Conservation (phyloP, 148 eudicot genomes). For the Persicaria maculosa region DNA sequence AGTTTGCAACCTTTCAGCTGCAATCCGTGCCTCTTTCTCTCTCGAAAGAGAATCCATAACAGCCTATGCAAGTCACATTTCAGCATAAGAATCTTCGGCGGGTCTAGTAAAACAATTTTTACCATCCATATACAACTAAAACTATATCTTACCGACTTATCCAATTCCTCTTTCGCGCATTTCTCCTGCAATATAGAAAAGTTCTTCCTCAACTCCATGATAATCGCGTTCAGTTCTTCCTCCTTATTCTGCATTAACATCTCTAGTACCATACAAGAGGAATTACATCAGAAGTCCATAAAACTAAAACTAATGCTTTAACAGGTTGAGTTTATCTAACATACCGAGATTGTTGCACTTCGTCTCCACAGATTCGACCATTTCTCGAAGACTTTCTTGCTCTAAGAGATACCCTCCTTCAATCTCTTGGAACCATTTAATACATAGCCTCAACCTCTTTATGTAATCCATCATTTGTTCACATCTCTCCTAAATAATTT, state of each 20-base stretch:
- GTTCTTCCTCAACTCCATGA: constrained; percentile 72
- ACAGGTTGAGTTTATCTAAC: neutral
- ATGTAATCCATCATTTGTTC: constrained; percentile 87
- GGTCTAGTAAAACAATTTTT: neutral
- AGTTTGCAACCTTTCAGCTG: constrained; percentile 58
- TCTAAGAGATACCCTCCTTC: constrained; percentile 61
- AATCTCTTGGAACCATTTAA: constrained; percentile 84
- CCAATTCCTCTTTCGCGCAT: constrained; percentile 62
- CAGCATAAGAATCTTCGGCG: neutral
- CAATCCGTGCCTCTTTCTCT: constrained; percentile 67
- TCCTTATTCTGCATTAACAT: constrained; percentile 70
- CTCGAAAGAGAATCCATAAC: constrained; percentile 56
- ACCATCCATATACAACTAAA: neutral
- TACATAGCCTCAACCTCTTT: constrained; percentile 66
- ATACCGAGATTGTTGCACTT: constrained; percentile 73
- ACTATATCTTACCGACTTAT: constrained; percentile 53
- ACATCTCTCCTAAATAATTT: constrained; percentile 61
- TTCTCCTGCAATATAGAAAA: constrained; percentile 60
- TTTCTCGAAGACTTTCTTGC: constrained; percentile 53
- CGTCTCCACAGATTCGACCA: constrained; percentile 56
- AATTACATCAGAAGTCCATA: constrained; percentile 7
- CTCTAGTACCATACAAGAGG: constrained; percentile 42
- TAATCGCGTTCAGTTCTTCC: constrained; percentile 82
- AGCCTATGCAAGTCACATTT: constrained; percentile 36
- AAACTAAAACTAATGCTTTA: neutral